Conservation (phyloP, 805 yeast genomes). For the Grigorovia yakushimaensis region DNA sequence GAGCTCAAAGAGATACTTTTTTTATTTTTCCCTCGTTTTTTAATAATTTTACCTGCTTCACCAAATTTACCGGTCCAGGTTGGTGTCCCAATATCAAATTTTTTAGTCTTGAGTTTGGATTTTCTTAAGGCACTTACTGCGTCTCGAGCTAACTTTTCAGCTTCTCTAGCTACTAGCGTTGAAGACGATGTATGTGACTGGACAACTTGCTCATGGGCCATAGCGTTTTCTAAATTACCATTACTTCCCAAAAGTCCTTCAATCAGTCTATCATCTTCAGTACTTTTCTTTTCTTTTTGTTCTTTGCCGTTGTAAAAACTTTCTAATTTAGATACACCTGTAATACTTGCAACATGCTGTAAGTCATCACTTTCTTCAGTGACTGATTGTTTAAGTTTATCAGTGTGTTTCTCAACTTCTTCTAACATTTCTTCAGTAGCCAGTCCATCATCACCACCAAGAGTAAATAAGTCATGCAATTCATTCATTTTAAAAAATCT, state of each 20-base stretch:
- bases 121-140: conserved; percentile 49
- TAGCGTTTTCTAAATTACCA: conserved; percentile 56
- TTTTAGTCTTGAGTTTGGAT: conserved; percentile 38
- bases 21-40: conserved; percentile 3
- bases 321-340: conserved; percentile 69
- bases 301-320: conserved; percentile 46
- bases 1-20: conserved; percentile 10
- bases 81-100: conserved; percentile 61
- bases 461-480: conserved; percentile 75
- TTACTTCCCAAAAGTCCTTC: conserved; percentile 58
- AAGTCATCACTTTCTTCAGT: conserved; percentile 54
- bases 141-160: conserved; percentile 44
- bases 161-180: conserved; percentile 44
- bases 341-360: conserved; percentile 47
- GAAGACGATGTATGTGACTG: conserved; percentile 32
- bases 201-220: conserved; percentile 72
- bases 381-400: conserved; percentile 25
- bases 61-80: conserved; percentile 97
- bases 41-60: conserved; percentile 53
- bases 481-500: conserved; percentile 90
- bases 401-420: conserved; percentile 53
- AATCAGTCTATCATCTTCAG: conserved; percentile 58
- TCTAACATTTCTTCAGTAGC: conserved; percentile 32
- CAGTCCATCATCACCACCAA: conserved; percentile 56
- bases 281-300: conserved; percentile 29